A percentile compares a stretch with the other conserved stretches of the same genome.
Conservation (phyloP, 2,329 filamentous ascomycete species). For the Coccinonectria pachysandricola region DNA sequence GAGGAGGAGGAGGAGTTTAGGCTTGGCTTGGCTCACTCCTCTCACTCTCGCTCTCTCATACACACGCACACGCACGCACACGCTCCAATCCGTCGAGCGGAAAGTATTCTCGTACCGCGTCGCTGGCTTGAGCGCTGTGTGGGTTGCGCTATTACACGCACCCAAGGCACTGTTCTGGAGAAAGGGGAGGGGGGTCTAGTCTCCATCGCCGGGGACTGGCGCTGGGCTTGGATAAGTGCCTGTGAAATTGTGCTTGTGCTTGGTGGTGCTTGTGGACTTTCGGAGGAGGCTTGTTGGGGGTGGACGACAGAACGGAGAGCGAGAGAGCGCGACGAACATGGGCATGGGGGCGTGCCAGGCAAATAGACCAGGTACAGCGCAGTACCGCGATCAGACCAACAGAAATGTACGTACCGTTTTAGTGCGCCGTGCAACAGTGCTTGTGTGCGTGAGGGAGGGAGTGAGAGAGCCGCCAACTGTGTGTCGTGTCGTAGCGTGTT, state of each 20-base stretch:
- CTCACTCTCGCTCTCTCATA: conserved; percentile 8
- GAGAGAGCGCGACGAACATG: conserved; percentile 6
- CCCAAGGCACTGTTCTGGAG: no score
- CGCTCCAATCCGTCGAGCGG: no score
- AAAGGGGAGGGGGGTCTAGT: no score
- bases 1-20: neutral
- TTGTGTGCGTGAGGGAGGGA: conserved; percentile 7
- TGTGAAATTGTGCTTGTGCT: conserved; percentile 7
- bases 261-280: conserved; percentile 7
- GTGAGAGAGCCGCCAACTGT: conserved; percentile 18
- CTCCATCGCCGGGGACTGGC: conserved; percentile 1
- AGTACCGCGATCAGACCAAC: no score
- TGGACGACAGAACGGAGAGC: conserved; percentile 10
- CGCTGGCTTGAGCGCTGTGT: no score
- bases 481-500: conserved; percentile 21
- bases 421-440: no score
- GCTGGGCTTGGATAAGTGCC: conserved; percentile 2
- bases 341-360: conserved; percentile 16
- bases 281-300: conserved; percentile 11
- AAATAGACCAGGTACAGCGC: no score
- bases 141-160: conserved; percentile 6
- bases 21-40: neutral
- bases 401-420: no score
- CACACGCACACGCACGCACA: no score
- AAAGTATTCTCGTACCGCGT: conserved; percentile 10